Evolutionary conservation across 106 monocot species (phyloP).

Genomic region (Triglochin maritima): DNA sequence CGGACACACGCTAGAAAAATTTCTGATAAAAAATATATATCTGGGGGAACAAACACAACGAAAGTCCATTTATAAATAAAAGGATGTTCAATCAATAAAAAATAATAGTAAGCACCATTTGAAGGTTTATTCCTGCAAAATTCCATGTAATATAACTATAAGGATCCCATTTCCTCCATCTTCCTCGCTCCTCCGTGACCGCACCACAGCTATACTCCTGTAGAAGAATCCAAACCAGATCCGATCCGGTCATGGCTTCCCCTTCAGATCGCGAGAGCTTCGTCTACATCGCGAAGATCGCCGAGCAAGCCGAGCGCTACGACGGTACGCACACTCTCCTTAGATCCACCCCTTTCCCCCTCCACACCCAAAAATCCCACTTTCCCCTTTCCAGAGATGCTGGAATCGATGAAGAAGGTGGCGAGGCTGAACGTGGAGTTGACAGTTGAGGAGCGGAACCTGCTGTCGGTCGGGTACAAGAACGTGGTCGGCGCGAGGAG

Average conservation of each 20-base stretch:
- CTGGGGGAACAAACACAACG: too few relatives aligned
- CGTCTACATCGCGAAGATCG: constrained; percentile 22
- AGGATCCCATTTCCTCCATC: too few relatives aligned
- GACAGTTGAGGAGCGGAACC: constrained; percentile 25
- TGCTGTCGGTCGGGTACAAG: constrained; percentile 23
- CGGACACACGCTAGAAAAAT: too few relatives aligned
- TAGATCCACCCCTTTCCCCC: neutral
- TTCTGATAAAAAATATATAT: too few relatives aligned
- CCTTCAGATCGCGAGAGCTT: constrained; percentile 2
- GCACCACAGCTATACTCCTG: too few relatives aligned
- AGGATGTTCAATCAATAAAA: too few relatives aligned
- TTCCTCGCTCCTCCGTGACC: too few relatives aligned
- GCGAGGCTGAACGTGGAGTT: constrained; percentile 19
- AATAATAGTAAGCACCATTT: too few relatives aligned
- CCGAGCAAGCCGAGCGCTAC: constrained; percentile 28
- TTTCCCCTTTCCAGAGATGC: constrained; percentile 11
- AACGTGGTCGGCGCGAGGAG: constrained; percentile 15
- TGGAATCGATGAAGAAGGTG: constrained; percentile 17
- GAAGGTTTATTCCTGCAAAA: too few relatives aligned
- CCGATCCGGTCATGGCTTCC: constrained; percentile 11
- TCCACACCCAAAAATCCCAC: neutral
- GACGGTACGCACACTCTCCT: constrained; percentile 5
- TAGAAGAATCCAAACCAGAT: neutral
- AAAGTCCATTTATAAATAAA: too few relatives aligned
- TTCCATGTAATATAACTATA: too few relatives aligned